These are phyloP conservation scores for Pistacia integerrima DNA, from an alignment of 345 rosid species.

Conservation along the genomic window DNA sequence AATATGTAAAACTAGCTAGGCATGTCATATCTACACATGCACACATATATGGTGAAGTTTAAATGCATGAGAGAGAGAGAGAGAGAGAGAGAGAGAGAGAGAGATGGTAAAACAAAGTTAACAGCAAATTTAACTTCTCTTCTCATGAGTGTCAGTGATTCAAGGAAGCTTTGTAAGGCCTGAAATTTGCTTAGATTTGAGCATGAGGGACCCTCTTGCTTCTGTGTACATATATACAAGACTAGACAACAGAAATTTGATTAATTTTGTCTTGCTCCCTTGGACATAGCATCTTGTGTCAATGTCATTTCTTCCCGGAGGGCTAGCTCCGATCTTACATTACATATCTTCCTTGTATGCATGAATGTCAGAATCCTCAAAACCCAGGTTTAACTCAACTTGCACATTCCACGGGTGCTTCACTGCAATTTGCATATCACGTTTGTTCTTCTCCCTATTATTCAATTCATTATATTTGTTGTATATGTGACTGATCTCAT, in stretches of 20 bases:
- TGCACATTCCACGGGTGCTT: not conserved
- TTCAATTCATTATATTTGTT: not conserved
- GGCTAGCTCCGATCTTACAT: not conserved
- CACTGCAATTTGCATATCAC: not conserved
- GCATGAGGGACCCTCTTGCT: not conserved
- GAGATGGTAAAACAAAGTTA: not conserved
- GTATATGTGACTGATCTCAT: no score
- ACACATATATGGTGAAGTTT: not conserved
- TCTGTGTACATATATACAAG: not conserved
- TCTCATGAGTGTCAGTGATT: not conserved
- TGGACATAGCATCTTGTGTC: conserved; percentile 17
- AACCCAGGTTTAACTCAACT: not conserved
- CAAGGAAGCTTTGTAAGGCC: not conserved
- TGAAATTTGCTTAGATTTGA: not conserved
- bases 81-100: not conserved
- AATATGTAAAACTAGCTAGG: no score
- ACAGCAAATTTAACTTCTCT: not conserved
- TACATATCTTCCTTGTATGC: not conserved
- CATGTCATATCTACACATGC: not conserved
- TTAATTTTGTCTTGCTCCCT: conserved; percentile 7
- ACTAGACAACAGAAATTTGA: not conserved
- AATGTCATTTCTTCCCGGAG: not conserved
- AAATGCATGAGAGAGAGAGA: not conserved
- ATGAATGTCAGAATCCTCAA: not conserved
- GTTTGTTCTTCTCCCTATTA: not conserved